phyloP scores from a whole-genome alignment of 352 stramenopile genomes.

The Achlya hypogyna region DNA sequence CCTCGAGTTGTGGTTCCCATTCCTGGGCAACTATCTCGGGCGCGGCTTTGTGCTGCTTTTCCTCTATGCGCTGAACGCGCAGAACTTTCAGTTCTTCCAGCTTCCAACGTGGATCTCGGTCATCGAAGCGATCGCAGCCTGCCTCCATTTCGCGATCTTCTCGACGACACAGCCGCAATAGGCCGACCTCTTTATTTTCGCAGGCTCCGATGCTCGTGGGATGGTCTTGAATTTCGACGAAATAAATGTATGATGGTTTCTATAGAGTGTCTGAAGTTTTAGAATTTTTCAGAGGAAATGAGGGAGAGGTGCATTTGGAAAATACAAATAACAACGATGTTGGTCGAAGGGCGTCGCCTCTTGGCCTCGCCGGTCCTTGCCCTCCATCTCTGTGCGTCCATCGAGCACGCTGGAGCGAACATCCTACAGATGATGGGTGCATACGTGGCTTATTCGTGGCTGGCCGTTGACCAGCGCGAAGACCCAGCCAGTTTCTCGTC shows the following conservation, averaged over 20 bases:
- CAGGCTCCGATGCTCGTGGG: too few species aligned
- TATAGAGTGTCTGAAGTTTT: not conserved
- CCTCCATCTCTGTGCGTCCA: not conserved
- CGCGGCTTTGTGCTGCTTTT: slow-evolving; percentile 69
- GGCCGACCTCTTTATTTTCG: too few species aligned
- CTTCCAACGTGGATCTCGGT: slow-evolving; percentile 10
- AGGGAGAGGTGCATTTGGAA: slow-evolving; percentile 3
- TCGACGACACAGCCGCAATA: slow-evolving; percentile 17
- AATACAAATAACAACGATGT: not conserved
- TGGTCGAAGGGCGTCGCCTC: not conserved
- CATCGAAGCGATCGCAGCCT: slow-evolving; percentile 10
- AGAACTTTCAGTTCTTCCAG: slow-evolving; percentile 21
- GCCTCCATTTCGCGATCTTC: slow-evolving; percentile 19
- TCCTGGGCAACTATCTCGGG: slow-evolving; percentile 81
- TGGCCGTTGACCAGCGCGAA: not conserved
- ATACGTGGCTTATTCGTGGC: not conserved
- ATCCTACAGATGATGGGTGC: not conserved
- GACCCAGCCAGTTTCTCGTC: not conserved
- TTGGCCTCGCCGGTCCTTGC: not conserved
- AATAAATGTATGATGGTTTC: not conserved
- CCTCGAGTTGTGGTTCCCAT: slow-evolving; percentile 78
- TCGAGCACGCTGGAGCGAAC: not conserved
- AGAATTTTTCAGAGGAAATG: not conserved
- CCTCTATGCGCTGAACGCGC: slow-evolving; percentile 48
- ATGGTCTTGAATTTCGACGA: not conserved